Base-by-base conservation (phyloP, 331 rosid species). In the Dryas integrifolia region DNA sequence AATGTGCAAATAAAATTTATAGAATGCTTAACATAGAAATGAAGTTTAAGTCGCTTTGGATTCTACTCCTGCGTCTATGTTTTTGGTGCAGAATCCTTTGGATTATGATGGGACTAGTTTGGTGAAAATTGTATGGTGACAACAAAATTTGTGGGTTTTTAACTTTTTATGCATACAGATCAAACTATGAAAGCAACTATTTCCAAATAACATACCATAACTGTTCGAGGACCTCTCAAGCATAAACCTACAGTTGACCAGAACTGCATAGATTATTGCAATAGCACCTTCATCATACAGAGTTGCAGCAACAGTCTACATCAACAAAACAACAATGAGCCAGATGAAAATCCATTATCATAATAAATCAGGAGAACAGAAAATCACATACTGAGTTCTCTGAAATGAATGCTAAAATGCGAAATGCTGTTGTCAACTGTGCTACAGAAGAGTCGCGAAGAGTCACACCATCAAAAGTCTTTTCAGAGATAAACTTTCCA, bases 261-360 rank as follows among this genome's bases (percentile, higher is more conserved):
- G 69, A 84, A 95, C 85, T 55, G 96, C 87, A 73, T 86, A 92
- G 62, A 91, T 86, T 77, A 92, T 88, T 64, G 91, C 80, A 70
- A 88, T 80, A n/a, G 92, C 97, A 67, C 97, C 97, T 82, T 95
- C 99, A 76, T 95, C 96, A 69, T 91, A 95, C 57, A 95, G 83
- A 60, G 89, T 82, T 9, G 89, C 90, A 64, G 96, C 96, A 78
- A 95, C 82, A 70, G 87, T 83, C 99, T 95, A 79, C 82, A 85
- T 74, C 64, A 74, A 77, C 63, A 69, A 53, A 76, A 77, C 5
- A 65, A 72, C 58, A 78, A 47, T 75, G 62, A 75, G 73, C 61
- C 74, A 35, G 76, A 69, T 56, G 61, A 79, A 65, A 69, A 63
- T 74, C 47, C 46, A 70, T 13, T 41, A 73, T 50, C 44, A 58